These are phyloP conservation scores for Trichoderma hamatum DNA, from an alignment of 2,329 filamentous ascomycete species.

Conservation along the genomic window DNA sequence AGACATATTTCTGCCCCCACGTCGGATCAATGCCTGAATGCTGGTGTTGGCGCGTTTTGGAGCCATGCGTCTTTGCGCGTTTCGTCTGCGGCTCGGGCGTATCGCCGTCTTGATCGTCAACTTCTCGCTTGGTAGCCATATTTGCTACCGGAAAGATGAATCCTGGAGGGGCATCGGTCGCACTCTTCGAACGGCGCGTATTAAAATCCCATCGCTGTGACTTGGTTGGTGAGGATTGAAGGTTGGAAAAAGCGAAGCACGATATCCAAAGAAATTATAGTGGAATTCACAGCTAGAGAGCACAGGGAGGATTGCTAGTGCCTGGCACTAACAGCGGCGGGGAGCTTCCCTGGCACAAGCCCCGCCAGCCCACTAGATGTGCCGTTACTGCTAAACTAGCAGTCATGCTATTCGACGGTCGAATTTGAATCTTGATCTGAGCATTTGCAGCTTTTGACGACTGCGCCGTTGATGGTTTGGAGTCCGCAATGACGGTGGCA, in stretches of 20 bases:
- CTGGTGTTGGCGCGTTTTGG: conserved; percentile 46
- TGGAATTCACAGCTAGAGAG: conserved; percentile 29
- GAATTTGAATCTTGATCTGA: neutral
- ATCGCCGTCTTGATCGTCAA: conserved; percentile 37
- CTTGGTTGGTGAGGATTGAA: neutral
- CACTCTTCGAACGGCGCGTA: too few species aligned
- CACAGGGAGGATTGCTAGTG: conserved; percentile 6
- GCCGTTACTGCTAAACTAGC: neutral
- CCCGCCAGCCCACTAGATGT: conserved; percentile 17
- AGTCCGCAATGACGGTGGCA: conserved; percentile 40
- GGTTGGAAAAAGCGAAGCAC: neutral
- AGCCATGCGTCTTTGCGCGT: conserved; percentile 33
- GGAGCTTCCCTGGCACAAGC: conserved; percentile 21
- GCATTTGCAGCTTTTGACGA: neutral
- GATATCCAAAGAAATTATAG: conserved; percentile 17
- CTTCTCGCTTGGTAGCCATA: conserved; percentile 45
- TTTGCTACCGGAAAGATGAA: neutral
- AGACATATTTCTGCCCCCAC: conserved; percentile 73
- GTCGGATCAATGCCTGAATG: conserved; percentile 60
- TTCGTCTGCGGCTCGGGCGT: conserved; percentile 34
- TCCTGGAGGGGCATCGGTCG: neutral
- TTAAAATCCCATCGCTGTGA: neutral
- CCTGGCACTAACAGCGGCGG: conserved; percentile 22
- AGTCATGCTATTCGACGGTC: neutral
- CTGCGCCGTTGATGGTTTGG: conserved; percentile 32